Percentiles rank a stretch among this genome's conserved stretches.
phyloP scores from a whole-genome alignment of 2,329 filamentous ascomycete genomes.

The Akanthomyces uredinophilus region DNA sequence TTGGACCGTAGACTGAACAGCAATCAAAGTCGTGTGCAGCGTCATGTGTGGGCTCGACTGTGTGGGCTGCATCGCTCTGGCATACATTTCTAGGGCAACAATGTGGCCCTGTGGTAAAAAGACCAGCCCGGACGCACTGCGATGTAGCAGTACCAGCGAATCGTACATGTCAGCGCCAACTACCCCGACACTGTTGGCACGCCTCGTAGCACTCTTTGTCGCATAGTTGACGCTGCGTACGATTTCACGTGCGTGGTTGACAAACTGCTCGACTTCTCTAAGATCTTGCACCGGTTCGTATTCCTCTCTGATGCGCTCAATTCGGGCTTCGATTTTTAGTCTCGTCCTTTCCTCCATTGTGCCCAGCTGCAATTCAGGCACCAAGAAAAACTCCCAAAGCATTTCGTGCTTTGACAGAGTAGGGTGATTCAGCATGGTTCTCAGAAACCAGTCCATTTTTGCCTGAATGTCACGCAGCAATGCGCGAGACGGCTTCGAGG shows the following conservation, averaged over 20 bases:
- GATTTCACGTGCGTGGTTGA: slow-evolving; percentile 84
- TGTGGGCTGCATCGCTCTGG: slow-evolving; percentile 56
- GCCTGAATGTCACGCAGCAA: slow-evolving; percentile 84
- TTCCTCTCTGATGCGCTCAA: slow-evolving; percentile 84
- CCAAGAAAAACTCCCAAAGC: slow-evolving; percentile 97
- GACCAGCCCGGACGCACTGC: slow-evolving; percentile 48
- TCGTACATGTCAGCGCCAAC: slow-evolving; percentile 61
- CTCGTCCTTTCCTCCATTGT: slow-evolving; percentile 86
- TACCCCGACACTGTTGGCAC: slow-evolving; percentile 68
- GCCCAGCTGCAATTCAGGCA: slow-evolving; percentile 84
- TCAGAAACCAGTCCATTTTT: slow-evolving; percentile 80
- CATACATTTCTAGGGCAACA: slow-evolving; percentile 67
- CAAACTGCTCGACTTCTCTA: slow-evolving; percentile 86
- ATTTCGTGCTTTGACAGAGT: slow-evolving; percentile 96
- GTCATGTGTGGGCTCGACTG: slow-evolving; percentile 68
- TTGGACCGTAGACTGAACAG: slow-evolving; percentile 77
- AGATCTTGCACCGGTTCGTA: slow-evolving; percentile 78
- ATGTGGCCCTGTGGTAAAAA: slow-evolving; percentile 67
- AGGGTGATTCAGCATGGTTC: slow-evolving; percentile 78
- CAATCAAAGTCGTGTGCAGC: slow-evolving; percentile 72
- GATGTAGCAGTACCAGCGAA: slow-evolving; percentile 51
- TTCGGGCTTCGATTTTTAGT: slow-evolving; percentile 76
- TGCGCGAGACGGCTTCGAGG: slow-evolving; percentile 82
- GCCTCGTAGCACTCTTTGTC: slow-evolving; percentile 74
- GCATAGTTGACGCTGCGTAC: slow-evolving; percentile 79